phyloP scores from a whole-genome alignment of 2,329 filamentous ascomycete species.

The Paecilomyces formosus region DNA sequence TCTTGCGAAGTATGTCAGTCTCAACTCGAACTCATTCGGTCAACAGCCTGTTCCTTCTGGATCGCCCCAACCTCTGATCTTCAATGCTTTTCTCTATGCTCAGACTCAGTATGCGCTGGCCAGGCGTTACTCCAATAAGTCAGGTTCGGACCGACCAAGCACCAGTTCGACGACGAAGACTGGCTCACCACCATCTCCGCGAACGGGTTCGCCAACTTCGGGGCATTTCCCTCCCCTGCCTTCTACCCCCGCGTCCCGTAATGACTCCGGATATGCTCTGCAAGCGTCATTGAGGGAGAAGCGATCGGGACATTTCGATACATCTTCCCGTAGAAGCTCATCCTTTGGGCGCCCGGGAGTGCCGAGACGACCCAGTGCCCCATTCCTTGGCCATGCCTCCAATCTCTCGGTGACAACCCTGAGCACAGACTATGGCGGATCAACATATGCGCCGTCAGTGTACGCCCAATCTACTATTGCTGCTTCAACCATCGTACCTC shows the following conservation, averaged over 20 bases:
- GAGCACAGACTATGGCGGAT: constrained; percentile 33
- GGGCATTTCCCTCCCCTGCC: constrained; percentile 69
- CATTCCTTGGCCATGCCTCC: constrained; percentile 59
- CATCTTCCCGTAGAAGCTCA: constrained; percentile 77
- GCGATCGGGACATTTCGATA: constrained; percentile 85
- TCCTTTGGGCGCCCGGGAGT: constrained; percentile 64
- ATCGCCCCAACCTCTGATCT: constrained; percentile 58
- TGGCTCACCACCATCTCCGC: constrained; percentile 51
- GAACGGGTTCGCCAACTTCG: constrained; percentile 64
- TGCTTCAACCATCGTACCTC: constrained; percentile 45
- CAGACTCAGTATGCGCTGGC: constrained; percentile 53
- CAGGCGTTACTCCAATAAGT: constrained; percentile 30
- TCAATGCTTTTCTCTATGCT: constrained; percentile 84
- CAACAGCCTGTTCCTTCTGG: constrained; percentile 49
- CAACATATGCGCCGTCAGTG: constrained; percentile 42
- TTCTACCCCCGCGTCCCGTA: constrained; percentile 72
- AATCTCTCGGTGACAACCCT: constrained; percentile 39
- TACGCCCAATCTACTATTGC: constrained; percentile 45
- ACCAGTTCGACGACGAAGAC: constrained; percentile 55
- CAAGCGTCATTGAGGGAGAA: constrained; percentile 86
- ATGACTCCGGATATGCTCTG: constrained; percentile 84
- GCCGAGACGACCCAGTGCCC: constrained; percentile 57
- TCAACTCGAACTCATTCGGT: constrained; percentile 84
- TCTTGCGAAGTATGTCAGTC: constrained; percentile 75
- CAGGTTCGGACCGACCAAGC: constrained; percentile 59